Evolutionary conservation across 495 filamentous ascomycete genomes (phyloP).

Genomic region (Astrothelium subdiscretum): DNA sequence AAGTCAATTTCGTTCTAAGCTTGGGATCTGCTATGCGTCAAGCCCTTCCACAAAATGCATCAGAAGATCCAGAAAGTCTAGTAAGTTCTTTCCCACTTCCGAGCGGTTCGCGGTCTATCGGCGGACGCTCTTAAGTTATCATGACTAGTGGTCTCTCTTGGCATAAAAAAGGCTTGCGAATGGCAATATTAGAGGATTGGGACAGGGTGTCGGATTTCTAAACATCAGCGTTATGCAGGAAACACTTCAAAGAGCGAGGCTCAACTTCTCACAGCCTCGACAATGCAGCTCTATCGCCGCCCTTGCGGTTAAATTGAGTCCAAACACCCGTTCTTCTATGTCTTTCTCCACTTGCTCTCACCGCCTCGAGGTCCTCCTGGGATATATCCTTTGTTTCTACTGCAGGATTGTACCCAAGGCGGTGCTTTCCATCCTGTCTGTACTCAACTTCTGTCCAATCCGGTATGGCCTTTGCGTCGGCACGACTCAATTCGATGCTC

Average conservation of each 20-base stretch:
- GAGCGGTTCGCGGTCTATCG: background rate
- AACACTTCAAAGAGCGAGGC: background rate
- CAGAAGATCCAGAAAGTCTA: background rate
- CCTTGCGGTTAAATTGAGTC: constrained; percentile 5
- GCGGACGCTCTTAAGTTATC: background rate
- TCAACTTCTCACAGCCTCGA: constrained; percentile 7
- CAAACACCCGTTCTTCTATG: background rate
- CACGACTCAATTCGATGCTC: constrained; percentile 4
- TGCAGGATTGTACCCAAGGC: constrained; percentile 13
- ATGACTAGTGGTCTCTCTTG: background rate
- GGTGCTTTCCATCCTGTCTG: constrained; percentile 8
- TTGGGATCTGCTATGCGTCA: background rate
- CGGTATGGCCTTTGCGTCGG: constrained; percentile 7
- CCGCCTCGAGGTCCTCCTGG: constrained; percentile 8
- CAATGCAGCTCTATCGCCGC: constrained; percentile 12
- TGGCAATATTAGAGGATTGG: background rate
- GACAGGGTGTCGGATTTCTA: background rate
- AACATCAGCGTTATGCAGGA: background rate
- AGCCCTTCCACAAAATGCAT: background rate
- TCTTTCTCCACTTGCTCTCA: background rate
- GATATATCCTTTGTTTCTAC: constrained; percentile 6
- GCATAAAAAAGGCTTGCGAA: background rate
- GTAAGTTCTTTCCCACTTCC: background rate
- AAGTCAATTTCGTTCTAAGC: background rate
- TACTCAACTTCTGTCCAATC: constrained; percentile 8